These are phyloP conservation scores for Tuber umbilicatum DNA, from an alignment of 495 filamentous ascomycete species.

Conservation along the genomic window DNA sequence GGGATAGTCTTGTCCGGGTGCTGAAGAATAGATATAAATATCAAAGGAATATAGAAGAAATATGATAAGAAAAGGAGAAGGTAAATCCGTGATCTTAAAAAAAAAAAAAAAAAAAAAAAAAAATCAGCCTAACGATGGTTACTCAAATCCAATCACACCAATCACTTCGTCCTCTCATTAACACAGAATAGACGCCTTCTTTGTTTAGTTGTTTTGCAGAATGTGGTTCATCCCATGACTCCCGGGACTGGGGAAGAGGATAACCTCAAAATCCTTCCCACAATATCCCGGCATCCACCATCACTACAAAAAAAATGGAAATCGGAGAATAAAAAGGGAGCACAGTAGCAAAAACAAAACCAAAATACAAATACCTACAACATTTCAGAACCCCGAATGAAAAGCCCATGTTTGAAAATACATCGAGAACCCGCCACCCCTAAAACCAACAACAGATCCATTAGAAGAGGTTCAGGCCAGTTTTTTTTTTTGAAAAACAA, in stretches of 20 bases:
- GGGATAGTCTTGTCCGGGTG: background rate
- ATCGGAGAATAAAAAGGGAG: slow-evolving; percentile 14
- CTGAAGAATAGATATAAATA: slow-evolving; percentile 5
- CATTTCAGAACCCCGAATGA: slow-evolving; percentile 14
- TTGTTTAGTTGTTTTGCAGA: slow-evolving; percentile 31
- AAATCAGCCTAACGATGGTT: background rate
- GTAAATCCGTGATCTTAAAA: background rate
- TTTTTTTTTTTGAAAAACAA: background rate
- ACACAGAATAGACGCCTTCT: slow-evolving; percentile 3
- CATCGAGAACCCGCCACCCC: background rate
- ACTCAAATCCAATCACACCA: background rate
- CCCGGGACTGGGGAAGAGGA: slow-evolving; percentile 30
- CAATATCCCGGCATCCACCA: slow-evolving; percentile 35
- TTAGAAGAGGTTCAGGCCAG: background rate
- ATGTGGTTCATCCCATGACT: slow-evolving; percentile 38
- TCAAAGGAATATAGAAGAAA: slow-evolving; percentile 16
- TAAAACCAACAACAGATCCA: background rate
- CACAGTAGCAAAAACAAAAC: slow-evolving; percentile 32
- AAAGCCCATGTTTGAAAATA: background rate
- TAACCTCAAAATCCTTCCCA: slow-evolving; percentile 37
- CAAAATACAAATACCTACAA: slow-evolving; percentile 36
- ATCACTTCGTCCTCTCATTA: slow-evolving; percentile 3
- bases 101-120: background rate
- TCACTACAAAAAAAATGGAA: slow-evolving; percentile 22
- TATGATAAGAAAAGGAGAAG: slow-evolving; percentile 6